Evolutionary conservation across 2,329 filamentous ascomycete species (phyloP).

Genomic region (Trichoderma brevicompactum): DNA sequence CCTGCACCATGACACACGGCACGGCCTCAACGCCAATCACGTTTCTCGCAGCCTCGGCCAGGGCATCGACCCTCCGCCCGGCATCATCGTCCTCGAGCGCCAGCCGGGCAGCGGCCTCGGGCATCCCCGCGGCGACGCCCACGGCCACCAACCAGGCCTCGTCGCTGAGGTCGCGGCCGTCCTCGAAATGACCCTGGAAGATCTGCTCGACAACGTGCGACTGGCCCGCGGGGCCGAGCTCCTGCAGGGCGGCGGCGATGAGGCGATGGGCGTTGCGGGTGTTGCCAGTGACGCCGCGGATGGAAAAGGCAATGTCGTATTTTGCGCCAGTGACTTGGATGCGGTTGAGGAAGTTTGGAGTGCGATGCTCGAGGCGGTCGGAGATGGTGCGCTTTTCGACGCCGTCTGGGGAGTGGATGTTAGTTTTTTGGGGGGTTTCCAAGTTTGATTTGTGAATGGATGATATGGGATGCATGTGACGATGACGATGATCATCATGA

Average conservation of each 20-base stretch:
- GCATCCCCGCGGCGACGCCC: slow-evolving; percentile 42
- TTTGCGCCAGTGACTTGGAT: slow-evolving; percentile 40
- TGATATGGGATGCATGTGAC: too few relatives aligned
- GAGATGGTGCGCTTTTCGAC: slow-evolving; percentile 47
- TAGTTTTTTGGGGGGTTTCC: slow-evolving; percentile 8
- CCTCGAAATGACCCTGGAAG: slow-evolving; percentile 49
- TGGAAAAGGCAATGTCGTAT: slow-evolving; percentile 48
- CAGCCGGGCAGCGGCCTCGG: slow-evolving; percentile 35
- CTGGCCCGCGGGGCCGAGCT: slow-evolving; percentile 42
- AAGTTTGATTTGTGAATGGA: neutral
- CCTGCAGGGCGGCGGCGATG: slow-evolving; percentile 47
- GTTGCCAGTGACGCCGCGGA: slow-evolving; percentile 50
- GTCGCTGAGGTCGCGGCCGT: slow-evolving; percentile 49
- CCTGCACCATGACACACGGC: slow-evolving; percentile 74
- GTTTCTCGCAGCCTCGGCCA: slow-evolving; percentile 38
- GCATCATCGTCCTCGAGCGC: slow-evolving; percentile 40
- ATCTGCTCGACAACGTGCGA: slow-evolving; percentile 48
- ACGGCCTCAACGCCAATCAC: slow-evolving; percentile 62
- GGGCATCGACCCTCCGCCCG: slow-evolving; percentile 39
- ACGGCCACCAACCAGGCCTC: slow-evolving; percentile 44
- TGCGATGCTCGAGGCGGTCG: slow-evolving; percentile 35
- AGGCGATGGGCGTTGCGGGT: slow-evolving; percentile 53
- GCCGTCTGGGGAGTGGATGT: slow-evolving; percentile 22
- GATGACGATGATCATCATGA: too few relatives aligned
- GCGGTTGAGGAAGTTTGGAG: slow-evolving; percentile 39